Base-by-base conservation (phyloP, 192 early-diverging fungal species). In the Linnemannia exigua region DNA sequence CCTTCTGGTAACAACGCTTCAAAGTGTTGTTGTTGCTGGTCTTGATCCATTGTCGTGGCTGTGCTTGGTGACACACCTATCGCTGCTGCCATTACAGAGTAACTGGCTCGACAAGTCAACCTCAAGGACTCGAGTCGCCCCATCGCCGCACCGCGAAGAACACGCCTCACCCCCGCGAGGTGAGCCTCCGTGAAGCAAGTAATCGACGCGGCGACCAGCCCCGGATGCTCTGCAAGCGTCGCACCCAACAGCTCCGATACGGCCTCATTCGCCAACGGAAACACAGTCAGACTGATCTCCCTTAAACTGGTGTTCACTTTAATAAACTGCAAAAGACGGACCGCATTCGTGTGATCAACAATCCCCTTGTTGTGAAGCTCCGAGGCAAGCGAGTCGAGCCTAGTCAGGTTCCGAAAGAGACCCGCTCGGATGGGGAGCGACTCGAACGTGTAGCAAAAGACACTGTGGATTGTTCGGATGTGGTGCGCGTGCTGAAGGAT, bases 321-420 rank as follows among this genome's bases (percentile, higher is more conserved):
- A 38, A 85, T 54, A 69, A 85, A 85, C 20, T 37, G 44, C 14
- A 85, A 36, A 7, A 85, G 67, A 22, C 52, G 67, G 9, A 41
- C 35, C 1, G 82, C 74, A 48, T 79, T 85, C 15, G 82, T 85
- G 9, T 75, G 44, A 35, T 85, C 77, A 28, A 85, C 82, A 31
- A 85, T 85, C 17, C 82, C 82, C 51, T 79, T 85, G 74, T 79
- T 77, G 77, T 75, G 82, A 5, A 79, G 54, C 44, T 85, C 82
- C 11, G 82, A 85, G 5, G 77, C 82, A 67, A 85, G 73, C 1
- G 73, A 69, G 8, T 70, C 67, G 44, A 85, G 72, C n/a, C 33
- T 19, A 12, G 28, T 20, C 33, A 85, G 69, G 38, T 72, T 79
- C 15, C 20, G 47, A 25, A 85, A 85, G 1, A 51, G 44, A 6